Evolutionary conservation across 495 filamentous ascomycete species (phyloP), one percentile per base, ranked within the genome.

Genomic region (Aeminium ludgeri): DNA sequence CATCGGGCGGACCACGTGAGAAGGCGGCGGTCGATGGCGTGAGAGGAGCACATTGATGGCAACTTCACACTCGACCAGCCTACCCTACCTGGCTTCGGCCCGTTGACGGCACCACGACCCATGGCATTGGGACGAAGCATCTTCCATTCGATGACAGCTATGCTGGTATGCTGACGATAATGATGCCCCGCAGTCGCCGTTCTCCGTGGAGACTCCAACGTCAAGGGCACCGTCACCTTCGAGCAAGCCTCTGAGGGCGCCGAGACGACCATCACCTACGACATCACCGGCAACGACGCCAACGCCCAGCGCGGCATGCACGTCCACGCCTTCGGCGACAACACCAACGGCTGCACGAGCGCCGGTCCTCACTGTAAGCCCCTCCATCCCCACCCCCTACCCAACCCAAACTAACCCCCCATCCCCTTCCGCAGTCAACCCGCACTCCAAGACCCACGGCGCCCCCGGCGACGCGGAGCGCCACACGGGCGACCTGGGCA

Each of bases 321-420:
- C 71, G 78, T 96, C 57, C 89, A 96, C 69, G 80, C 89, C 66
- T 97, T 93, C 57, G 89, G 91, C 62, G 89, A 95, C 74, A 96
- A 95, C 73, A 95, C 91, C 70, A 97, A 96, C 65, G 89, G 91
- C 62, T 97, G 89, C 78, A 96, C 89, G 43, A 86, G 80, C 44
- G 89, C 89, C 38, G 89, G 89, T 32, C 86, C 89, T 53, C 89
- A 97, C 66, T 96, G 84, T 89, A 73, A 56, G 80, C 64, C 20
- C 3, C 15, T 28, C 17, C 23, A n/a, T 31, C 23, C 4, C 27
- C n/a, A 6, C 43, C 1, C 8, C 27, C n/a, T 18, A 30, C 6
- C 20, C 6, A 4, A 40, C 5, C 5, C 16, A 13, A 12, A 34
- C 36, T 33, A 23, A 20, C 27, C 10, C 20, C 3, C 23, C 11